Percentiles rank a stretch among this genome's conserved stretches.
Evolutionary conservation across 2,329 filamentous ascomycete species (phyloP).

Genomic region (Sporothrix brunneoviolacea): DNA sequence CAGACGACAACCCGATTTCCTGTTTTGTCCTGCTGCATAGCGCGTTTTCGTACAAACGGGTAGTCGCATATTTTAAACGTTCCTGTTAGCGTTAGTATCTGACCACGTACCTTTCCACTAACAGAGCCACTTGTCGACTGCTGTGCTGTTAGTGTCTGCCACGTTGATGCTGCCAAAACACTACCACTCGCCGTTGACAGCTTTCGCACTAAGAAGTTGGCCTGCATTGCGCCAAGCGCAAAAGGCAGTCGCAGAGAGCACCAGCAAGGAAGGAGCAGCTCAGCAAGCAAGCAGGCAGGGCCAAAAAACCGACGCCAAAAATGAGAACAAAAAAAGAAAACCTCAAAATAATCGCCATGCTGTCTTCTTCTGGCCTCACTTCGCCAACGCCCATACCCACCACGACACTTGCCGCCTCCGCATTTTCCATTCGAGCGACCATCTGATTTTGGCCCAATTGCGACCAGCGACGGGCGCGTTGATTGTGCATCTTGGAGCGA

Average conservation of each 20-base stretch:
- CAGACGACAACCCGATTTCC: too few species aligned
- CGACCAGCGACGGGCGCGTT: neutral
- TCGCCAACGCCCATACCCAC: neutral
- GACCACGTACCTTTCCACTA: neutral
- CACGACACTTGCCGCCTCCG: neutral
- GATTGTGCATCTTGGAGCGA: neutral
- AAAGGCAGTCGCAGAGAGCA: too few species aligned
- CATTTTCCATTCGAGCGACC: neutral
- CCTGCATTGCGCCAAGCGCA: neutral
- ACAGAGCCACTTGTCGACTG: too few species aligned
- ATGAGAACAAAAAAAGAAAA: neutral
- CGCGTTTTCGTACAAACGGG: too few species aligned
- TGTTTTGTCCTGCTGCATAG: too few species aligned
- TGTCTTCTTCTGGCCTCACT: neutral
- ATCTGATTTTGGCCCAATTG: neutral
- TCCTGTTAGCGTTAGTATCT: neutral
- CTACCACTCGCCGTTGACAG: too few species aligned
- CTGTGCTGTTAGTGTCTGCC: too few species aligned
- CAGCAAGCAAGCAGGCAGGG: neutral
- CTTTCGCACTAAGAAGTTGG: too few species aligned
- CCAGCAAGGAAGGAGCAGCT: neutral
- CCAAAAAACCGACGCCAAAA: neutral
- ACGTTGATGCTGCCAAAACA: too few species aligned
- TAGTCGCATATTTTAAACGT: too few species aligned
- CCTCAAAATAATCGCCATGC: conserved; percentile 4